These are phyloP conservation scores for Diversispora epigaea DNA, from an alignment of 192 early-diverging fungal species.

Conservation along the genomic window DNA sequence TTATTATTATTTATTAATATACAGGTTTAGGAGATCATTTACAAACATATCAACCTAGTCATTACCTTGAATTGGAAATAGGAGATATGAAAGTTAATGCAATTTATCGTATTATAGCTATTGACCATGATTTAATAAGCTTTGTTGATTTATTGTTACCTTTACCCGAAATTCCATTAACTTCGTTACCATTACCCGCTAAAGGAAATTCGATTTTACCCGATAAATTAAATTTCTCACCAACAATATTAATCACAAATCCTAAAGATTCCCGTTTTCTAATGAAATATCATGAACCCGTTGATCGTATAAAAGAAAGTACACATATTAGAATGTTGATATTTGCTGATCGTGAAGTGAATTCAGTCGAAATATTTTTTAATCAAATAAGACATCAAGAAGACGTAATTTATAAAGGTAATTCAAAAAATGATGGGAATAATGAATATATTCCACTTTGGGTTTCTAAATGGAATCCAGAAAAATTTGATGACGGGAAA, in stretches of 20 bases:
- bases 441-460: slow-evolving; percentile 70
- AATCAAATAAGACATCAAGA: slow-evolving; percentile 51
- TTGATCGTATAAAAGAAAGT: slow-evolving; percentile 57
- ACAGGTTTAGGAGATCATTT: slow-evolving; percentile 56
- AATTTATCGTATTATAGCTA: slow-evolving; percentile 77
- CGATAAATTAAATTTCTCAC: slow-evolving; percentile 42
- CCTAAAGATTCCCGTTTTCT: slow-evolving; percentile 83
- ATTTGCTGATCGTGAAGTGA: slow-evolving; percentile 55
- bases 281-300: slow-evolving; percentile 71
- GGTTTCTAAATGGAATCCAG: slow-evolving; percentile 69
- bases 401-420: slow-evolving; percentile 49
- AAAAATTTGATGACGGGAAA: slow-evolving; percentile 62
- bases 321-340: slow-evolving; percentile 76
- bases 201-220: neutral
- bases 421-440: slow-evolving; percentile 36
- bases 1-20: neutral
- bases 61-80: slow-evolving; percentile 81
- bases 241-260: slow-evolving; percentile 81
- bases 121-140: slow-evolving; percentile 84
- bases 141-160: slow-evolving; percentile 76
- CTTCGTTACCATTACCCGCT: slow-evolving; percentile 31
- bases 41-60: slow-evolving; percentile 64
- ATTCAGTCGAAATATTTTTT: slow-evolving; percentile 46
- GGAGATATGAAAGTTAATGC: slow-evolving; percentile 90
- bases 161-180: slow-evolving; percentile 56